Evolutionary conservation across 805 yeast genomes (phyloP), one percentile per base, ranked within the genome.

Genomic region (Candida sakaeoensis): DNA sequence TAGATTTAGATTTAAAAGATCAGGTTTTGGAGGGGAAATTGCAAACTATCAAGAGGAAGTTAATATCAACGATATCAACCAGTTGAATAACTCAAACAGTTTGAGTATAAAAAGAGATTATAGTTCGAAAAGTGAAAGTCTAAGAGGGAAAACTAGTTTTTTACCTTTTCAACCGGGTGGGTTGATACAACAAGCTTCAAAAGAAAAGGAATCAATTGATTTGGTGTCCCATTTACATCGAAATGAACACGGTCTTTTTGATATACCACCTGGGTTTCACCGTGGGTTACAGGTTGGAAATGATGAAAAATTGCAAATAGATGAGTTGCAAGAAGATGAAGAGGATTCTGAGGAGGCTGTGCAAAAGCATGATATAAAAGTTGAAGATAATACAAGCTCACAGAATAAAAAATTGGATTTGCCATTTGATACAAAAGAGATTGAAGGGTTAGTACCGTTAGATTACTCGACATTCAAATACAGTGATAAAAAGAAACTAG

Each of bases 151-250:
- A 3, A 72, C 95, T 0, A 74, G 79, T 14, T 85, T 75, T 51
- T 62, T 91, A 52, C 99, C 99, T 0, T 93, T 93, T 55, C 81
- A 83, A 42, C 99, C 99, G 0, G 98, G 99, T 48, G 97, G 98
- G 2, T 57, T 71, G 29, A 58, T 52, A 22, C 52, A 57, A 16
- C 52, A 54, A 7, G 44, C 46, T n/a, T 41, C 44, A 35, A 44
- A 41, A 18, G 46, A 42, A 3, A 51, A 49, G 18, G 48, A 48
- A 16, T 14, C 42, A 4, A 53, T 53, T 5, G 74, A 68, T 37
- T 61, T 57, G 3, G 54, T 68, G 0, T 49, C 60, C 28, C 62
- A 65, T 31, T 54, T 85, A 34, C 93, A 84, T 51, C 74, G 82
- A 52, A 91, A 85, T 52, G 63, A 61, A 2, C 42, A 43, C 21